A percentile compares a stretch with the other conserved stretches of the same genome.
These are phyloP conservation scores for Amphirosellinia nigrospora DNA, from an alignment of 495 filamentous ascomycete genomes.

Conservation along the genomic window DNA sequence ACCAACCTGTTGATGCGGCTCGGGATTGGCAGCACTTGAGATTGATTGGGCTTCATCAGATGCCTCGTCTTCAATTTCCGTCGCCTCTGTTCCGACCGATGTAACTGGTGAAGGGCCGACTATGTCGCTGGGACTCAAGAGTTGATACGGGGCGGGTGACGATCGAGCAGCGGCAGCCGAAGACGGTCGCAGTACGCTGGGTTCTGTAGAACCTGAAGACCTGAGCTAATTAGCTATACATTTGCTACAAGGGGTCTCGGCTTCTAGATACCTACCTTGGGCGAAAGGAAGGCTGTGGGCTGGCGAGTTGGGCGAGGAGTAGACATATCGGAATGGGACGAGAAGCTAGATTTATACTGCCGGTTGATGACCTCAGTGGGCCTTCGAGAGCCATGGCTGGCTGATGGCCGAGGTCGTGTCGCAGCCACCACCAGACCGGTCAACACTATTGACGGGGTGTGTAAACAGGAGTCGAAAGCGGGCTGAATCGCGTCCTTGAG, in stretches of 20 bases:
- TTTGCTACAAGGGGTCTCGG: not conserved
- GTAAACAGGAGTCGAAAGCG: slow-evolving; percentile 4
- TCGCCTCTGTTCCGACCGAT: slow-evolving; percentile 73
- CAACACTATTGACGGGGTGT: not conserved
- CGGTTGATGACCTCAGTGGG: slow-evolving; percentile 59
- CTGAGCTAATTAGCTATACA: slow-evolving; percentile 34
- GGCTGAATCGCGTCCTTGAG: slow-evolving; percentile 14
- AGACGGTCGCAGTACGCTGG: slow-evolving; percentile 49
- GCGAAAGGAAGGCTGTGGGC: slow-evolving; percentile 53
- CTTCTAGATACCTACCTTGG: slow-evolving; percentile 50
- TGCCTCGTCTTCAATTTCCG: slow-evolving; percentile 75
- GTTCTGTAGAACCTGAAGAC: slow-evolving; percentile 46
- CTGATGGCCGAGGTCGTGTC: slow-evolving; percentile 18
- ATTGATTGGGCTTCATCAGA: slow-evolving; percentile 53
- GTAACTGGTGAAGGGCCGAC: slow-evolving; percentile 79
- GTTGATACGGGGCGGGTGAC: slow-evolving; percentile 42
- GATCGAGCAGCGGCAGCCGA: slow-evolving; percentile 31
- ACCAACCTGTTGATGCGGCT: slow-evolving; percentile 41
- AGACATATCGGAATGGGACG: slow-evolving; percentile 63
- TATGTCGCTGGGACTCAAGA: slow-evolving; percentile 60
- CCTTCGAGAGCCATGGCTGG: slow-evolving; percentile 64
- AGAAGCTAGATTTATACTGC: slow-evolving; percentile 64
- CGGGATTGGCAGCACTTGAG: slow-evolving; percentile 31
- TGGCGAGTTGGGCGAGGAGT: slow-evolving; percentile 61
- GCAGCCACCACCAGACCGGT: slow-evolving; percentile 17